Base-by-base conservation (phyloP, 768 basidiomycete species). In the Boletus patriciae region DNA sequence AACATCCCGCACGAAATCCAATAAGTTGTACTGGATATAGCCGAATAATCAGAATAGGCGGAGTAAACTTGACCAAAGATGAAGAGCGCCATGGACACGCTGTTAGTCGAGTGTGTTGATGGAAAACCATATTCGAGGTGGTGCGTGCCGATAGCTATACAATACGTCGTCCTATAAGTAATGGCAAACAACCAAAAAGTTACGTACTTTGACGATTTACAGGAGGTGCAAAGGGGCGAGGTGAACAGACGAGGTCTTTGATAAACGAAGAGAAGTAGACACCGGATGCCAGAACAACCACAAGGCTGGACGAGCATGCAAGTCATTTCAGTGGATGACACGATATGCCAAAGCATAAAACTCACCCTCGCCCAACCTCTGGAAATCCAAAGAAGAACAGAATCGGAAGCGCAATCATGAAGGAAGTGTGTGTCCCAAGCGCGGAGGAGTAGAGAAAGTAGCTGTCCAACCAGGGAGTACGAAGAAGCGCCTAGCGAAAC, bases 41-140 rank as follows among this genome's bases (percentile, higher is more conserved):
- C 63, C 9, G 67, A 56, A 46, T 72, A 36, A 59, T 63, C 57
- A 10, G 66, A 19, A 23, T 82, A 78, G 40, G 85, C 78, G n/a
- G 73, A 73, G 66, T 85, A 80, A 49, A 86, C 67, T 43, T 84
- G 77, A 4, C 82, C 73, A 59, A 81, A 87, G 58, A 92, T 78
- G 73, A 91, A 92, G 4, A 98, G 80, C 0, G 93, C 93, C 65
- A 97, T 90, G 27, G 92, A 95, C 50, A 94, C 81, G 52, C 86
- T 83, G 70, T 97, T 96, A 9, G 94, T 92, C 2, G 92, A 90
- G 66, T 99, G 96, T 0, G 95, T 97, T 0, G 94, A 96, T 0
- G 94, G 95, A 67, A 98, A 96, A 23, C 96, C 96, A 63, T 96
- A 96, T 74, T 96, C 94, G 3, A 92, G 79, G 62, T 93, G 90